A percentile compares a stretch with the other conserved stretches of the same genome.
These are phyloP conservation scores for Colletotrichum endophyticum DNA, from an alignment of 2,329 filamentous ascomycete species.

Conservation along the genomic window DNA sequence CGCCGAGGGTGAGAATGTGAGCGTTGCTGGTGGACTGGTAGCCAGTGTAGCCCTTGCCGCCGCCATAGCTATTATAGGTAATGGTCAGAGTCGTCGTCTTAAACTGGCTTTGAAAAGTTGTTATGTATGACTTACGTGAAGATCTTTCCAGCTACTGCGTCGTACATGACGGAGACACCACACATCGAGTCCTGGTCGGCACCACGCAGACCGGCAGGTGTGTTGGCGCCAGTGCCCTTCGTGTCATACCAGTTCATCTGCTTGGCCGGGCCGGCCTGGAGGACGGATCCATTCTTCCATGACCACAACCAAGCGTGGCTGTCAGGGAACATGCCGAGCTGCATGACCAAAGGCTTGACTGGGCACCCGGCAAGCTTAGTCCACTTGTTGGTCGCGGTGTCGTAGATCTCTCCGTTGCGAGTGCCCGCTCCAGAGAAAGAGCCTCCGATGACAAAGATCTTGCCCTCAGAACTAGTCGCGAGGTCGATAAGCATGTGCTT, in stretches of 20 bases:
- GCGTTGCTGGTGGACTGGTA: conserved; percentile 46
- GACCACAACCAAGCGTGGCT: conserved; percentile 34
- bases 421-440: conserved; percentile 49
- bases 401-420: conserved; percentile 62
- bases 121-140: conserved; percentile 34
- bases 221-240: conserved; percentile 40
- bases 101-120: background rate
- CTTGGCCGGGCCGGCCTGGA: conserved; percentile 59
- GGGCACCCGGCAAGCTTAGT: conserved; percentile 43
- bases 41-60: conserved; percentile 48
- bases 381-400: conserved; percentile 51
- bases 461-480: conserved; percentile 48
- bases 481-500: background rate
- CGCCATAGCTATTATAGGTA: conserved; percentile 40
- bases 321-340: conserved; percentile 51
- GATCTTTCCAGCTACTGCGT: conserved; percentile 63
- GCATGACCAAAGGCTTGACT: conserved; percentile 56
- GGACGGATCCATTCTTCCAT: conserved; percentile 51
- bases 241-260: conserved; percentile 63
- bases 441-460: conserved; percentile 63
- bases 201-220: conserved; percentile 48
- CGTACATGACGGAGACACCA: conserved; percentile 62
- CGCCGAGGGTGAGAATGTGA: conserved; percentile 52
- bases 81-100: background rate
- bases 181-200: conserved; percentile 54